Evolutionary conservation across 805 yeast species (phyloP).

Genomic region (Lachancea waltii): DNA sequence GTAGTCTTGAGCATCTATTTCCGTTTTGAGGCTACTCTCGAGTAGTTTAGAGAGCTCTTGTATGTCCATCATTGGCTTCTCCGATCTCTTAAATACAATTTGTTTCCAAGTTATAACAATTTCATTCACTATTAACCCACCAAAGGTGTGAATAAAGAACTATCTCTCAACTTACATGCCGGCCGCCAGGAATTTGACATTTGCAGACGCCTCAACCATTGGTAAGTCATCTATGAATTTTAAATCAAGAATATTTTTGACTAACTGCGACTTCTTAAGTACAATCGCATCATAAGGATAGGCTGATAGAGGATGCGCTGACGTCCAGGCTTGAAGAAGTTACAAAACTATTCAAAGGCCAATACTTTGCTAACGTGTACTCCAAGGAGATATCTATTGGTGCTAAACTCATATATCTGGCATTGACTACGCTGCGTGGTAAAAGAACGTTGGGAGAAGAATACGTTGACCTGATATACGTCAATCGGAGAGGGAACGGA

Average conservation of each 20-base stretch:
- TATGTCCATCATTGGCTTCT: background rate
- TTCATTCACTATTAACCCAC: no score
- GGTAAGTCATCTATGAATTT: slow-evolving; percentile 38
- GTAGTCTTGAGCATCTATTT: slow-evolving; percentile 15
- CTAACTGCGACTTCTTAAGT: slow-evolving; percentile 35
- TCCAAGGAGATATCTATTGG: slow-evolving; percentile 54
- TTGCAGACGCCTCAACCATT: slow-evolving; percentile 84
- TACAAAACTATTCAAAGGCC: slow-evolving; percentile 48
- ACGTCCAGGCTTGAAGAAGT: slow-evolving; percentile 51
- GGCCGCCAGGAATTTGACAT: slow-evolving; percentile 37
- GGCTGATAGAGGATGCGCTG: slow-evolving; percentile 55
- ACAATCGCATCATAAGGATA: slow-evolving; percentile 86
- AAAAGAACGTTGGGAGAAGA: slow-evolving; percentile 90
- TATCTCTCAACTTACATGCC: background rate
- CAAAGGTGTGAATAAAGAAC: no score
- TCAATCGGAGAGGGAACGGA: slow-evolving; percentile 43
- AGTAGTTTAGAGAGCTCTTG: background rate
- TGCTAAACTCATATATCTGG: slow-evolving; percentile 58
- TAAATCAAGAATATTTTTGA: background rate
- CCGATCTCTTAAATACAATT: background rate
- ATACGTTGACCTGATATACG: slow-evolving; percentile 75
- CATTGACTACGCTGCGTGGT: slow-evolving; percentile 67
- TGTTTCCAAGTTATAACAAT: background rate
- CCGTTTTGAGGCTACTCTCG: slow-evolving; percentile 8
- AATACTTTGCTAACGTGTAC: slow-evolving; percentile 56